Percentiles rank a stretch among this genome's conserved stretches.
These are phyloP conservation scores for Russula brevipes DNA, from an alignment of 768 basidiomycete genomes.

Conservation along the genomic window DNA sequence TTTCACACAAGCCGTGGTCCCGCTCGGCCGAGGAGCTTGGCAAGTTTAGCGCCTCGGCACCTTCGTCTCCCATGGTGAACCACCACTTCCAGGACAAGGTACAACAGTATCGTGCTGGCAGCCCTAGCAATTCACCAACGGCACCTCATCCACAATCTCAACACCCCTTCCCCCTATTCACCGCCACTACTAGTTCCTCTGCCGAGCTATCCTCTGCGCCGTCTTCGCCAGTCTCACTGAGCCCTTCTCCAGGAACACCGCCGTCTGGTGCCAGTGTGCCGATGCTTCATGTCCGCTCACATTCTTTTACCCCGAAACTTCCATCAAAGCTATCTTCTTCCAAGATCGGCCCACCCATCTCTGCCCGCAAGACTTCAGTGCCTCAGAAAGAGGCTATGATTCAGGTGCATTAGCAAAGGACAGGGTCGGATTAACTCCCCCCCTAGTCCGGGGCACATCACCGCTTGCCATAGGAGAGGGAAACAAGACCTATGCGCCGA, in stretches of 20 bases:
- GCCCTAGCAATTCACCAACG: conserved; percentile 30
- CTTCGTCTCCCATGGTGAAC: conserved; percentile 38
- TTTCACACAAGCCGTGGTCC: conserved; percentile 73
- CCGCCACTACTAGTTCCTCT: conserved; percentile 22
- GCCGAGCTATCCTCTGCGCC: conserved; percentile 18
- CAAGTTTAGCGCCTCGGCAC: conserved; percentile 40
- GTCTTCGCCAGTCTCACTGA: conserved; percentile 31
- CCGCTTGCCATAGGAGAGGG: conserved; percentile 32
- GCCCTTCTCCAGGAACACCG: conserved; percentile 30
- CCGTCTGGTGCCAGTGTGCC: conserved; percentile 22
- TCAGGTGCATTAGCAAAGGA: neutral
- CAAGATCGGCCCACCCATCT: conserved; percentile 40
- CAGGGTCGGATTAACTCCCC: neutral
- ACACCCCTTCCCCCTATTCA: conserved; percentile 34
- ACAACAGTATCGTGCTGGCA: conserved; percentile 57
- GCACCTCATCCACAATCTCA: conserved; percentile 22
- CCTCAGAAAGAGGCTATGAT: conserved; percentile 22
- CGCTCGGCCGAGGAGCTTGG: conserved; percentile 75
- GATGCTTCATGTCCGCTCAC: conserved; percentile 52
- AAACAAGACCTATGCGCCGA: conserved; percentile 19
- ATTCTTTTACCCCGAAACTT: conserved; percentile 66
- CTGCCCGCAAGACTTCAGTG: conserved; percentile 44
- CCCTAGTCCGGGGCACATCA: conserved; percentile 27
- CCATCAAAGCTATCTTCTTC: conserved; percentile 62
- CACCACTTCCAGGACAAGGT: conserved; percentile 57